These are phyloP conservation scores for Mortierella sp. DNA, from an alignment of 371 early-diverging fungal genomes.

Conservation along the genomic window DNA sequence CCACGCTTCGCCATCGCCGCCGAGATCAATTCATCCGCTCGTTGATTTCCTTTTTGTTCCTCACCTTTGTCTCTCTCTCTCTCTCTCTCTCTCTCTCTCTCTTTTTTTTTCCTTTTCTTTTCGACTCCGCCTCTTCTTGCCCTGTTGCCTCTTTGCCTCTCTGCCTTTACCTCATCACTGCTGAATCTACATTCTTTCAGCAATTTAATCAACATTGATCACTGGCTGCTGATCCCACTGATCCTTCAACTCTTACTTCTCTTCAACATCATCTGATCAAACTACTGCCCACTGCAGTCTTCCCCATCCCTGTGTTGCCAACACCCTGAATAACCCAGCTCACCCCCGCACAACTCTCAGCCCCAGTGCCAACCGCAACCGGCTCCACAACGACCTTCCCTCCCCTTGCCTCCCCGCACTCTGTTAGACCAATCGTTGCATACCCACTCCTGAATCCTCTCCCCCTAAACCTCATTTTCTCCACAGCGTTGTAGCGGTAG, in stretches of 20 bases:
- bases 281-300: constrained; percentile 2
- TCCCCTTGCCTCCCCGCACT: constrained; percentile 4
- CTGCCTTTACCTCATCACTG: constrained; percentile 13
- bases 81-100: constrained; percentile 1
- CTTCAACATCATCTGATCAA: constrained; percentile 12
- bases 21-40: background rate
- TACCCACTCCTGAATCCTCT: background rate
- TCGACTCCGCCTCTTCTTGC: constrained; percentile 4
- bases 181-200: constrained; percentile 9
- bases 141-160: background rate
- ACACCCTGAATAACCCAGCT: background rate
- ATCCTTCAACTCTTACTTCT: constrained; percentile 4
- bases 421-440: background rate
- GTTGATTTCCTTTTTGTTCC: background rate
- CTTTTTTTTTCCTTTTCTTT: background rate
- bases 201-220: constrained; percentile 7
- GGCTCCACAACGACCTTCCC: constrained; percentile 6
- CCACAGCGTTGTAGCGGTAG: constrained; percentile 4
- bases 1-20: too few relatives aligned
- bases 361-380: constrained; percentile 18
- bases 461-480: background rate
- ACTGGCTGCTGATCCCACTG: constrained; percentile 5
- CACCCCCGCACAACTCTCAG: too few relatives aligned
- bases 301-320: constrained; percentile 5
- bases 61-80: background rate